A percentile compares a stretch with the other conserved stretches of the same genome.
Evolutionary conservation across 2,329 filamentous ascomycete genomes (phyloP).

Genomic region (Bisporella sp.): DNA sequence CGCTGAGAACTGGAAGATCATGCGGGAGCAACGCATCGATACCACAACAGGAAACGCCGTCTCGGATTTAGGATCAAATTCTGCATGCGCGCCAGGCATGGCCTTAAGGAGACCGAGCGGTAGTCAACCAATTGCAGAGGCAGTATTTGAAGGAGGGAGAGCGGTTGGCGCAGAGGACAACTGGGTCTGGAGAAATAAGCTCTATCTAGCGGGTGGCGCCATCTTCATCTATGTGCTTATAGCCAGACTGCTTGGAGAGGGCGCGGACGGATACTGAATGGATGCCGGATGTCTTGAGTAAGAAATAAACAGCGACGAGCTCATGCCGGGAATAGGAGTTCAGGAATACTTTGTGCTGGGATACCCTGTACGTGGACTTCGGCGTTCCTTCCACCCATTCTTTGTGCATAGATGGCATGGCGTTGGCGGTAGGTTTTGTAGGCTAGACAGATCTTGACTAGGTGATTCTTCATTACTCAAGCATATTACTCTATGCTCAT

Average conservation of each 20-base stretch:
- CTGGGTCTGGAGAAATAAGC: constrained; percentile 76
- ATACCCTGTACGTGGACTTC: too few relatives aligned
- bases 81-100: constrained; percentile 51
- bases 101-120: constrained; percentile 53
- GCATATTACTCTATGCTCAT: too few relatives aligned
- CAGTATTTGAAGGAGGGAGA: constrained; percentile 73
- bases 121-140: constrained; percentile 45
- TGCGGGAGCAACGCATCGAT: constrained; percentile 77
- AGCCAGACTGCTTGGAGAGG: constrained; percentile 55
- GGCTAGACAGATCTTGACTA: too few relatives aligned
- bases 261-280: neutral
- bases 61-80: constrained; percentile 42
- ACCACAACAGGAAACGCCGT: constrained; percentile 62
- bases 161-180: constrained; percentile 69
- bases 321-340: too few relatives aligned
- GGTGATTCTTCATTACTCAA: too few relatives aligned
- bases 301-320: too few relatives aligned
- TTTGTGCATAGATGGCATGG: too few relatives aligned
- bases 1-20: constrained; percentile 85
- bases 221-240: constrained; percentile 81
- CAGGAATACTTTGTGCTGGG: too few relatives aligned
- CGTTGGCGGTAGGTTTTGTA: too few relatives aligned
- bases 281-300: too few relatives aligned
- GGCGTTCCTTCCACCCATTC: too few relatives aligned
- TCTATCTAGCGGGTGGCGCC: constrained; percentile 60